Evolutionary conservation across 106 monocot species (phyloP).

Genomic region (Amphibolis antarctica): DNA sequence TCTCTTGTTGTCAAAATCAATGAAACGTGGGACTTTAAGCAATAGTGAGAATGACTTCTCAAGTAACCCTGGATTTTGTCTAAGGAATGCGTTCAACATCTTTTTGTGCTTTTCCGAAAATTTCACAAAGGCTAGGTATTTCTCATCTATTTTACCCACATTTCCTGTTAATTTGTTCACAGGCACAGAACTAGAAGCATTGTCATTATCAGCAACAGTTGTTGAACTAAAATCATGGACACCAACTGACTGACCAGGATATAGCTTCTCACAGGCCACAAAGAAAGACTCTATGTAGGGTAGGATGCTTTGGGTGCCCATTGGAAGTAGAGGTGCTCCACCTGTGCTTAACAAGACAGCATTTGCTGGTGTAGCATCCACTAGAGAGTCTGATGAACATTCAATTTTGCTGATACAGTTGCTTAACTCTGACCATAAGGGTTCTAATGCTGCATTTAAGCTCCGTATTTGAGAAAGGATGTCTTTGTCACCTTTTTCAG

Average conservation of each 20-base stretch:
- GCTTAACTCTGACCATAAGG: conserved; percentile 84
- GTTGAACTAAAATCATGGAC: neutral
- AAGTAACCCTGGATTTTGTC: conserved; percentile 58
- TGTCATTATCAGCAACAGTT: neutral
- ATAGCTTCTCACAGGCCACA: conserved; percentile 53
- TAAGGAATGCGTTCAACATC: conserved; percentile 54
- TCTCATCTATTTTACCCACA: neutral
- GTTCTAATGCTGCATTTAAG: conserved; percentile 69
- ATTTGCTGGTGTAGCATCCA: conserved; percentile 28
- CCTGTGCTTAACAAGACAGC: conserved; percentile 12
- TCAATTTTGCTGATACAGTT: conserved; percentile 86
- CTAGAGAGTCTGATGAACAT: conserved; percentile 37
- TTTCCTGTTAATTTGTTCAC: neutral
- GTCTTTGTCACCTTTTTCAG: conserved; percentile 44
- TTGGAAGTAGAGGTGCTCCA: conserved; percentile 37
- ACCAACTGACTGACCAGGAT: conserved; percentile 3
- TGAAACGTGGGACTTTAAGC: conserved; percentile 63
- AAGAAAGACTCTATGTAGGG: conserved; percentile 73
- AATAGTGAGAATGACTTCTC: conserved; percentile 71
- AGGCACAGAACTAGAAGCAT: neutral
- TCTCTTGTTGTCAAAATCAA: conserved; percentile 80
- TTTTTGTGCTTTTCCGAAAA: conserved; percentile 59
- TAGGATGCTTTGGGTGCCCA: conserved; percentile 42
- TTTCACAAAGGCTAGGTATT: neutral
- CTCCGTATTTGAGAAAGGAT: conserved; percentile 59